Percentiles rank a stretch among this genome's conserved stretches.
Evolutionary conservation across 768 basidiomycete species (phyloP).

Genomic region (Amanita pseudoporphyria): DNA sequence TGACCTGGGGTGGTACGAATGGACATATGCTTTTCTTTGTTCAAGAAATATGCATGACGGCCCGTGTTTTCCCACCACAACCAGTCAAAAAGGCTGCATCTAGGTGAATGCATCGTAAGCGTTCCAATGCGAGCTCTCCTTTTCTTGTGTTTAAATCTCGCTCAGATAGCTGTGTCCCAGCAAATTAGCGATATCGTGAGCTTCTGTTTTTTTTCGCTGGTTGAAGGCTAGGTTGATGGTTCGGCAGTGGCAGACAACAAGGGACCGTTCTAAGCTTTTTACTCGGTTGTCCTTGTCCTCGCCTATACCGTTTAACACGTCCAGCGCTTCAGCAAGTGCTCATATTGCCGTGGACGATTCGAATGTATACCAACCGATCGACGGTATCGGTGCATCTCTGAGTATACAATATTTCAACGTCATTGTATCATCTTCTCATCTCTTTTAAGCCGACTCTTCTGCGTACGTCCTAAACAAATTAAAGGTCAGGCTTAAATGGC

Average conservation of each 20-base stretch:
- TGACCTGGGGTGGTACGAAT: neutral
- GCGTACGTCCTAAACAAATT: constrained; percentile 50
- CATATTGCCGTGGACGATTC: constrained; percentile 55
- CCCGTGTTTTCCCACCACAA: constrained; percentile 26
- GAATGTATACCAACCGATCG: constrained; percentile 47
- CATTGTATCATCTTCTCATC: neutral
- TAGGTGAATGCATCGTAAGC: constrained; percentile 29
- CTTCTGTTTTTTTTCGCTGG: neutral
- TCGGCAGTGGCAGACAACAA: constrained; percentile 50
- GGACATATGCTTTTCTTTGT: neutral
- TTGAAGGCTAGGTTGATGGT: neutral
- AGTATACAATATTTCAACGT: constrained; percentile 28
- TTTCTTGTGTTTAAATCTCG: constrained; percentile 2
- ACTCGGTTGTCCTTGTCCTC: constrained; percentile 34
- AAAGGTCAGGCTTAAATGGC: constrained; percentile 35
- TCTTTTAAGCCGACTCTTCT: constrained; percentile 55
- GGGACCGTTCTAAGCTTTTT: constrained; percentile 43
- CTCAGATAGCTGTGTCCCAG: neutral
- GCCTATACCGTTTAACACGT: constrained; percentile 50
- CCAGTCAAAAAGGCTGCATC: neutral
- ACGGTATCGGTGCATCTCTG: constrained; percentile 57
- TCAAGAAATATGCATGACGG: neutral
- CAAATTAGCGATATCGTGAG: neutral
- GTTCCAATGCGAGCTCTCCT: neutral
- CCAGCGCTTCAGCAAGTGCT: constrained; percentile 46